A percentile compares a stretch with the other conserved stretches of the same genome.
Evolutionary conservation across 2,329 filamentous ascomycete genomes (phyloP).

Genomic region (Coniochaeta ligniaria): DNA sequence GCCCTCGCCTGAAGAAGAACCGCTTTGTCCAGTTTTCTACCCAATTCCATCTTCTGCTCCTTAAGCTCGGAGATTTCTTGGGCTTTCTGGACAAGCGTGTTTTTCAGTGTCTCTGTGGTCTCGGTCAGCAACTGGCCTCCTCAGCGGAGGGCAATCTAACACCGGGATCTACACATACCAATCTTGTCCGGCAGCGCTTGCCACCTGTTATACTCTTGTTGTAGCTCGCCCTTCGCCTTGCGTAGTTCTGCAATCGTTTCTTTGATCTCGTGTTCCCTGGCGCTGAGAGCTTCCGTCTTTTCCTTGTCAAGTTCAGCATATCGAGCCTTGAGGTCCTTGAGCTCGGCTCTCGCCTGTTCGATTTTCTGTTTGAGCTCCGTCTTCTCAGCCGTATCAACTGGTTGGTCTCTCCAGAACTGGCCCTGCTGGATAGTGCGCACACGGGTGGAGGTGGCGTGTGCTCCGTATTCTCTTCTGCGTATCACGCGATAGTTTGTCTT

Average conservation of each 20-base stretch:
- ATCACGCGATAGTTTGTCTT: conserved; percentile 56
- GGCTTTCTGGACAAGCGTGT: conserved; percentile 20
- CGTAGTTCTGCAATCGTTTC: conserved; percentile 32
- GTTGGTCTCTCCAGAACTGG: conserved; percentile 68
- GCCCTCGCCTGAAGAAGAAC: conserved; percentile 49
- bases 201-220: conserved; percentile 59
- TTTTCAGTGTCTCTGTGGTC: conserved; percentile 26
- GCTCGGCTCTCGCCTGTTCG: conserved; percentile 29
- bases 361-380: conserved; percentile 49
- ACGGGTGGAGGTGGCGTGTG: conserved; percentile 61
- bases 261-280: conserved; percentile 32
- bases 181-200: conserved; percentile 64
- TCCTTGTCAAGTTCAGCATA: conserved; percentile 24
- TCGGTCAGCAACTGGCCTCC: neutral
- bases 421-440: conserved; percentile 56
- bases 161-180: conserved; percentile 35
- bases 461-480: conserved; percentile 74
- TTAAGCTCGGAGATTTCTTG: conserved; percentile 15
- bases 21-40: conserved; percentile 38
- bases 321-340: conserved; percentile 24
- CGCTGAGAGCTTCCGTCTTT: conserved; percentile 31
- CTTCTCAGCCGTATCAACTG: conserved; percentile 62
- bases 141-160: neutral
- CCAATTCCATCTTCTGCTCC: conserved; percentile 26
- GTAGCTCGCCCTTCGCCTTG: conserved; percentile 58